Percentiles rank a stretch among this genome's conserved stretches.
Conservation (phyloP, 805 yeast species). For the Candida multigemmis region DNA sequence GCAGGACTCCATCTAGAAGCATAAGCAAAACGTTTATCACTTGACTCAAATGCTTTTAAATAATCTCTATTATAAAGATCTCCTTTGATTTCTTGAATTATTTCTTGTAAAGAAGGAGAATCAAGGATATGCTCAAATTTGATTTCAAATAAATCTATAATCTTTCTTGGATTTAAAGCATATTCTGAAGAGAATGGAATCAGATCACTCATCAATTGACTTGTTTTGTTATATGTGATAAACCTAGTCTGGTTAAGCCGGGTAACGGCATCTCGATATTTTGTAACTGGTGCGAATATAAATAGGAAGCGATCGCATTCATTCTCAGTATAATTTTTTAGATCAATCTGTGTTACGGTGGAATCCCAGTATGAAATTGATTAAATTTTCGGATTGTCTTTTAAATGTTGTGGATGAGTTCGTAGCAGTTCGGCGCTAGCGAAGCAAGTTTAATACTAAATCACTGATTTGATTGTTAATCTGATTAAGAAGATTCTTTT, state of each 20-base stretch:
- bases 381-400: conserved; percentile 22
- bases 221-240: too few species aligned
- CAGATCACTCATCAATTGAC: too few species aligned
- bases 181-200: conserved; percentile 25
- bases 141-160: conserved; percentile 26
- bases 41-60: conserved; percentile 54
- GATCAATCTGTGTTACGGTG: conserved; percentile 47
- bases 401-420: conserved; percentile 21
- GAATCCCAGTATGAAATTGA: conserved; percentile 27
- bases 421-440: conserved; percentile 65
- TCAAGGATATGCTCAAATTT: conserved; percentile 23
- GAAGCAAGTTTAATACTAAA: conserved; percentile 46
- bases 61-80: conserved; percentile 66
- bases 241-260: too few species aligned
- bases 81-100: conserved; percentile 63
- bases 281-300: too few species aligned
- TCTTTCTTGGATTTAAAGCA: conserved; percentile 23
- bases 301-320: too few species aligned
- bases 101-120: conserved; percentile 24
- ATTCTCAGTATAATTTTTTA: conserved; percentile 8
- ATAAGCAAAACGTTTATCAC: conserved; percentile 63
- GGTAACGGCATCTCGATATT: too few species aligned
- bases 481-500: conserved; percentile 1
- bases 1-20: conserved; percentile 84
- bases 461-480: conserved; percentile 1